Evolutionary conservation across 371 early-diverging fungal genomes (phyloP), one percentile per base, ranked within the genome.

Genomic region (Mucor mucedo): DNA sequence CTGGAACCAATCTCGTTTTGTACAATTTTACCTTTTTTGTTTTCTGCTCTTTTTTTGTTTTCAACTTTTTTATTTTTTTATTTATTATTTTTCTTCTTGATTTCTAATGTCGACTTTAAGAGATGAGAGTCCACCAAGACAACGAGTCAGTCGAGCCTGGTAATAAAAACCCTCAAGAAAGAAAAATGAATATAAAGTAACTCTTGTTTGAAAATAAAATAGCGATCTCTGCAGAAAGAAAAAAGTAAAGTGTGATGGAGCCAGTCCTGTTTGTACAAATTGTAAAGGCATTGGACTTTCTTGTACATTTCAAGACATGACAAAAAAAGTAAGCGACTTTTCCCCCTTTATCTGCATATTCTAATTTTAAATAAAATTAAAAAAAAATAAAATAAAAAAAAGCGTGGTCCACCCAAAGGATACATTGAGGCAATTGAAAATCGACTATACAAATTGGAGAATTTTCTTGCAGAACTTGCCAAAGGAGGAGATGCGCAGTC

Each of bases 391-490:
- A 30, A 30, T 42, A 33, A 49, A 33, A 9, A 28, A 60, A 38
- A 67, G 81, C 74, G 87, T 29, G 87, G 87, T 13, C 88, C 88
- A 14, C 86, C 88, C 7, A 88, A 88, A 73, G 91, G 91, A 30
- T 89, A 91, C 62, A 89, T 91, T 38, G 89, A 89, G 62, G 89
- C 85, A 8, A 88, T 91, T 33, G 91, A 91, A 60, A 83, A 81
- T 58, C 73, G 89, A 40, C 68, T 90, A 42, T 85, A 84, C 63
- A 83, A 82, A 52, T 65, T 87, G 54, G 91, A 90, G 56, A 78
- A 74, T 28, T 62, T 88, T 7, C 71, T 89, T 5, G 79, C 78
- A 6, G 84, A 79, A 4, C 63, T 87, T 8, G 80, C 83, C 2
- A 82, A 82, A 60, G 71, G 62, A 2, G 82, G 79, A n/a, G 87